phyloP scores from a whole-genome alignment of 2,329 filamentous ascomycete species.

The Hypoxylon rubiginosum region DNA sequence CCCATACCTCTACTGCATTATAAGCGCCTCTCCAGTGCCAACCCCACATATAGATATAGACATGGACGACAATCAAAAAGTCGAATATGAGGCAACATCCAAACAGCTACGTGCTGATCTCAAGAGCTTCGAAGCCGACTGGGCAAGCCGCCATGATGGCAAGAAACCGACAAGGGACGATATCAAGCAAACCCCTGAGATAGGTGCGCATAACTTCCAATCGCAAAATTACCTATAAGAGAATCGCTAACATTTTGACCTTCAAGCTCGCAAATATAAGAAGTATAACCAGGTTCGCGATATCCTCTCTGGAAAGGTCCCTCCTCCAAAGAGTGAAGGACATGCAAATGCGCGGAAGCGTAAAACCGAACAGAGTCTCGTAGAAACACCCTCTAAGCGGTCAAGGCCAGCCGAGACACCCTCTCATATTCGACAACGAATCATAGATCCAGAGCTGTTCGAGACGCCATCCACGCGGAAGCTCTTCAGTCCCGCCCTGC shows the following conservation, averaged over 20 bases:
- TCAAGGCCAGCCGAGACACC: constrained; percentile 63
- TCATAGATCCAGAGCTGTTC: constrained; percentile 56
- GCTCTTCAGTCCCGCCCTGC: constrained; percentile 70
- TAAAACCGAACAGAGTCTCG: constrained; percentile 53
- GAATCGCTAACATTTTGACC: constrained; percentile 3
- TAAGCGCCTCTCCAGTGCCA: neutral
- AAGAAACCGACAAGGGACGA: constrained; percentile 79
- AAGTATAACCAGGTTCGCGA: constrained; percentile 77
- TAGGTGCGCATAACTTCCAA: constrained; percentile 66
- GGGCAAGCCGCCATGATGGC: constrained; percentile 72
- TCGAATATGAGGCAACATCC: constrained; percentile 63
- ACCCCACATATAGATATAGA: neutral
- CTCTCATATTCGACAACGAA: constrained; percentile 54
- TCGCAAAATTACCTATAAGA: neutral
- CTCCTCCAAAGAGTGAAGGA: constrained; percentile 56
- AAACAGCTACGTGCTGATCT: constrained; percentile 74
- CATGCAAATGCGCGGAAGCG: constrained; percentile 58
- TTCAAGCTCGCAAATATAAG: constrained; percentile 78
- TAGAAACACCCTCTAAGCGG: constrained; percentile 67
- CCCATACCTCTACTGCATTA: neutral
- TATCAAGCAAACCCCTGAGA: constrained; percentile 79
- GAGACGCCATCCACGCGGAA: constrained; percentile 70
- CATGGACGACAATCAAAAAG: constrained; percentile 64
- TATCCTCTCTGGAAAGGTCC: constrained; percentile 67
- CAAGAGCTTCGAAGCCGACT: constrained; percentile 80